Percentiles rank a stretch among this genome's conserved stretches.
These are phyloP conservation scores for Coffea canephora DNA, from an alignment of 257 asterid species.

Conservation along the genomic window DNA sequence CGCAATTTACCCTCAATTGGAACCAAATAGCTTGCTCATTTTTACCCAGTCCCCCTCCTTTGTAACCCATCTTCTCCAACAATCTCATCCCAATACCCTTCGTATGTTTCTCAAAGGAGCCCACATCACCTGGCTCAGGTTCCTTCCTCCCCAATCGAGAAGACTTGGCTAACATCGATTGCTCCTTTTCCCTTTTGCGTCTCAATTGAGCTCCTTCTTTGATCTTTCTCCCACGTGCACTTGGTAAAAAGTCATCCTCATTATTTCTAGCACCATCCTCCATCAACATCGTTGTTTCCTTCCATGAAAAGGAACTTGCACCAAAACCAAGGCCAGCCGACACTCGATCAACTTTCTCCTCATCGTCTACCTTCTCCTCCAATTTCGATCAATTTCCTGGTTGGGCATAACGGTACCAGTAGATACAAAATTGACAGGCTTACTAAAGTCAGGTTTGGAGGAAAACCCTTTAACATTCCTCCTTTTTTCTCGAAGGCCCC, in stretches of 20 bases:
- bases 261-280: conserved; percentile 25
- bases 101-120: too few relatives aligned
- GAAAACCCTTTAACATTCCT: conserved; percentile 54
- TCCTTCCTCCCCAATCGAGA: conserved; percentile 23
- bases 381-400: conserved; percentile 49
- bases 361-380: conserved; percentile 35
- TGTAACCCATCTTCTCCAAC: too few relatives aligned
- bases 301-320: conserved; percentile 34
- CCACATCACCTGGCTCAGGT: too few relatives aligned
- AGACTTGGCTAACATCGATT: conserved; percentile 50
- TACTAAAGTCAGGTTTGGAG: conserved; percentile 29
- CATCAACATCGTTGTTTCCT: not conserved
- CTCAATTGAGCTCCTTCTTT: too few relatives aligned
- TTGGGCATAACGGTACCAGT: not conserved
- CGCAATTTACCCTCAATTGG: too few relatives aligned
- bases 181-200: conserved; percentile 46
- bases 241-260: conserved; percentile 38
- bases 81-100: too few relatives aligned
- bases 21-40: too few relatives aligned
- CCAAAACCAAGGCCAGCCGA: conserved; percentile 53
- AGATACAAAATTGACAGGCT: too few relatives aligned
- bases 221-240: too few relatives aligned
- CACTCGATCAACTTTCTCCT: conserved; percentile 32
- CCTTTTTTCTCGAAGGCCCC: conserved; percentile 61
- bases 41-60: too few relatives aligned